phyloP scores from a whole-genome alignment of 768 basidiomycete species.

The Pleurotus djamor region DNA sequence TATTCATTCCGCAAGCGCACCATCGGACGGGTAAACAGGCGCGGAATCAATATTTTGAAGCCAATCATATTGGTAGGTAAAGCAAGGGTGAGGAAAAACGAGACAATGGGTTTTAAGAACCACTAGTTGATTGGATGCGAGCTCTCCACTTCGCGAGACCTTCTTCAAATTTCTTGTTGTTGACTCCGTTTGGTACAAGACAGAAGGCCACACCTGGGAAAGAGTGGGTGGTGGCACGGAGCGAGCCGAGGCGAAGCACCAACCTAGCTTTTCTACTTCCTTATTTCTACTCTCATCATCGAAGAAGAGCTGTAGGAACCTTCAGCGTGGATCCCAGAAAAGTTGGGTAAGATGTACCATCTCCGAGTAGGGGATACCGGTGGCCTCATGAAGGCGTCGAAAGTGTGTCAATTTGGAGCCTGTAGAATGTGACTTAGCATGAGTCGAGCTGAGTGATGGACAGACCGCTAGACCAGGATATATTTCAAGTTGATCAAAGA shows the following conservation, averaged over 20 bases:
- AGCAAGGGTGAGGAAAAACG: no score
- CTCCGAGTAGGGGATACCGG: constrained; percentile 74
- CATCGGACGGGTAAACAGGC: no score
- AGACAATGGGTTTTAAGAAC: no score
- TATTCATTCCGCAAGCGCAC: no score
- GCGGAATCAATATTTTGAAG: no score
- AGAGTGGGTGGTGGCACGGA: constrained; percentile 1
- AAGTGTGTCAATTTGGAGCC: constrained; percentile 86
- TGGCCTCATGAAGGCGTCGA: constrained; percentile 66
- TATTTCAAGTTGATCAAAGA: constrained; percentile 73
- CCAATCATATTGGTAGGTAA: no score
- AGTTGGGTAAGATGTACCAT: constrained; percentile 49
- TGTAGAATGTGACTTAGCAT: constrained; percentile 14
- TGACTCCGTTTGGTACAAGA: constrained; percentile 63
- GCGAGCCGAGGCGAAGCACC: background rate
- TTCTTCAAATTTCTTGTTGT: constrained; percentile 59
- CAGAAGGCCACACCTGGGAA: constrained; percentile 75
- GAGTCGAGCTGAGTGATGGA: background rate
- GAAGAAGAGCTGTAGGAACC: constrained; percentile 51
- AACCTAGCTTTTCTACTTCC: constrained; percentile 62
- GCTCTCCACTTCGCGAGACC: constrained; percentile 71
- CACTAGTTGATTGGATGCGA: constrained; percentile 12
- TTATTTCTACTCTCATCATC: constrained; percentile 68
- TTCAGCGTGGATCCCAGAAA: background rate
- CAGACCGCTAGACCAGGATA: constrained; percentile 52